These are phyloP conservation scores for Ceratobasidium sp. DNA, from an alignment of 1,284 basidiomycete species.

Conservation along the genomic window DNA sequence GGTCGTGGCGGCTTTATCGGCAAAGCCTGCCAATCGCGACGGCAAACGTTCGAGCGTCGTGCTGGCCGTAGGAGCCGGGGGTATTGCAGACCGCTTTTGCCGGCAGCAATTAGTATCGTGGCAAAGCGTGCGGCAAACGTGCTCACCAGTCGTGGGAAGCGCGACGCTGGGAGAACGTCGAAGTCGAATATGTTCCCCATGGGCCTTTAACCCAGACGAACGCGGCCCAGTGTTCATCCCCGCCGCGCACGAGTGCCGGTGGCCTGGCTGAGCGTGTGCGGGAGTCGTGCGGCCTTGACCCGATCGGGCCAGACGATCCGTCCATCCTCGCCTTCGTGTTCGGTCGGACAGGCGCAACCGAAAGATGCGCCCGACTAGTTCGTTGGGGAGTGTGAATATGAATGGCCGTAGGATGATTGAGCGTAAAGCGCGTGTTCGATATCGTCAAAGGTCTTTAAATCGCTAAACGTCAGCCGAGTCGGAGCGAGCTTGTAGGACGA, in stretches of 20 bases:
- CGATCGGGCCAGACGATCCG: slow-evolving; percentile 42
- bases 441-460: slow-evolving; percentile 25
- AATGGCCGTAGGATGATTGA: slow-evolving; percentile 45
- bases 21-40: too few species aligned
- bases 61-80: too few species aligned
- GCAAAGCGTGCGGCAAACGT: too few species aligned
- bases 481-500: slow-evolving; percentile 27
- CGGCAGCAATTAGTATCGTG: too few species aligned
- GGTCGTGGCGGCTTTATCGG: too few species aligned
- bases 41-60: too few species aligned
- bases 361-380: slow-evolving; percentile 20
- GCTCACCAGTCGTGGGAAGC: too few species aligned
- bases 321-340: slow-evolving; percentile 39
- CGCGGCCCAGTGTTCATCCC: slow-evolving; percentile 40
- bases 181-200: background rate
- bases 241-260: slow-evolving; percentile 38
- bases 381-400: slow-evolving; percentile 41
- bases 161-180: too few species aligned
- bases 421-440: slow-evolving; percentile 54
- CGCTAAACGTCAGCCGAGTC: slow-evolving; percentile 26
- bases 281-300: slow-evolving; percentile 24
- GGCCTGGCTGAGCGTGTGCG: slow-evolving; percentile 16
- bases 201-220: slow-evolving; percentile 35
- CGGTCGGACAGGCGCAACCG: background rate
- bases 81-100: too few species aligned